Evolutionary conservation across 2,329 filamentous ascomycete species (phyloP), one percentile per base, ranked within the genome.

Genomic region (Lecanicillium sp.): DNA sequence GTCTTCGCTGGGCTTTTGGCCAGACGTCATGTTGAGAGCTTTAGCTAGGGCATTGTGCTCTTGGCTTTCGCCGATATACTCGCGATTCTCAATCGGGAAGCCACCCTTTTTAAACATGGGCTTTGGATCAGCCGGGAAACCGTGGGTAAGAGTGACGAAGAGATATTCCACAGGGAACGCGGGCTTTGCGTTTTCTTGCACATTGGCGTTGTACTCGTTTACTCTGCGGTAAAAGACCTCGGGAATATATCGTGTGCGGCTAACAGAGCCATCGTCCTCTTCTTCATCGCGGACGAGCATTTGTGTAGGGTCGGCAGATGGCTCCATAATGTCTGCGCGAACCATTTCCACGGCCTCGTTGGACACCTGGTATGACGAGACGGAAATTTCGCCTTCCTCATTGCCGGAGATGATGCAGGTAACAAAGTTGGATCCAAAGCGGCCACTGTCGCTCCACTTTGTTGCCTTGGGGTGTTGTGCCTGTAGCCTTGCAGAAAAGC

Each of bases 291-390:
- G 87, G 4, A 98, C 92, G 33, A 98, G 76, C 90, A 98, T 95
- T 37, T 90, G 81, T 6, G 77, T 80, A 2, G 92, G 92, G 47
- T 96, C 90, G 20, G 89, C 89, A 8, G 88, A 96, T 7, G 92
- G 86, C 58, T 98, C 92, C 44, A 98, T 78, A 47, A 98, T 89
- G 51, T 96, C 86, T 29, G 92, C 89, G 45, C 85, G 76, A 18
- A 95, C 86, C 92, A 98, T 98, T 60, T 98, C 92, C 4, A 95
- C 88, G 0, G 89, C 88, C 13, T 92, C 84, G 50, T 95, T 95
- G 1, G 90, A 95, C 46, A 87, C 89, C 60, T 98, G 92, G 54
- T 96, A 98, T 1, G 89, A 80, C 4, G 87, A 85, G 45, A 98
- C 85, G 14, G 81, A 75, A 48, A 98, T 96, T 46, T 88, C 80